Evolutionary conservation across 371 early-diverging fungal genomes (phyloP), one percentile per base, ranked within the genome.

Genomic region (Mucor sp.): DNA sequence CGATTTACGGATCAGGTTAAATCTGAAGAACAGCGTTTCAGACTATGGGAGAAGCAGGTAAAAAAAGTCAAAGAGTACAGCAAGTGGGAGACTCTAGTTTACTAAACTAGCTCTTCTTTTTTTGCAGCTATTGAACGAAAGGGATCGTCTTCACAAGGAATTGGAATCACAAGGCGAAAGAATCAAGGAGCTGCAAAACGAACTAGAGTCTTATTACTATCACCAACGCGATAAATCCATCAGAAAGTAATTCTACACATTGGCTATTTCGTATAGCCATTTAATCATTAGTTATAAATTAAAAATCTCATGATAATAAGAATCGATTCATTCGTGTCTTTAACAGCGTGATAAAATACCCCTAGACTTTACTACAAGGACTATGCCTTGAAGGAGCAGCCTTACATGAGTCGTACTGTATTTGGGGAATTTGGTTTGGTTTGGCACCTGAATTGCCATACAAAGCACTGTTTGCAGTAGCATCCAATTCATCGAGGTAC

Each of bases 31-130:
- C 89, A 89, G 76, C 82, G 97, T 53, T 98, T 98, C 90, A 89
- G 97, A 71, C 90, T 93, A 75, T 98, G 99, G 99, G 99, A 97
- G 78, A 94, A 95, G 74, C 93, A 89, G 84, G 93, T 93, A 82
- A 48, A 81, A 48, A 81, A 55, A 61, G 25, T 3, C 14, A 56
- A 30, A 19, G n/a, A n/a, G 17, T 17, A 56, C 0, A 56, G 3
- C 4, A 15, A n/a, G 15, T 53, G 32, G 33, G 33, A 30, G 6
- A 6, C 23, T 32, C 56, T 6, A 12, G 21, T 50, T 23, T 50
- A 23, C 50, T 50, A 50, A 50, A 4, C 50, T 50, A 4, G 21
- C 23, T 30, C 30, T 30, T 25, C 72, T 89, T 3, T 60, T 37
- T 6, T 50, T 53, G 17, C 71, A 94, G 91, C 82, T 96, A 14